Conservation (phyloP, 192 early-diverging fungal genomes). For the Backusella morwellensis region DNA sequence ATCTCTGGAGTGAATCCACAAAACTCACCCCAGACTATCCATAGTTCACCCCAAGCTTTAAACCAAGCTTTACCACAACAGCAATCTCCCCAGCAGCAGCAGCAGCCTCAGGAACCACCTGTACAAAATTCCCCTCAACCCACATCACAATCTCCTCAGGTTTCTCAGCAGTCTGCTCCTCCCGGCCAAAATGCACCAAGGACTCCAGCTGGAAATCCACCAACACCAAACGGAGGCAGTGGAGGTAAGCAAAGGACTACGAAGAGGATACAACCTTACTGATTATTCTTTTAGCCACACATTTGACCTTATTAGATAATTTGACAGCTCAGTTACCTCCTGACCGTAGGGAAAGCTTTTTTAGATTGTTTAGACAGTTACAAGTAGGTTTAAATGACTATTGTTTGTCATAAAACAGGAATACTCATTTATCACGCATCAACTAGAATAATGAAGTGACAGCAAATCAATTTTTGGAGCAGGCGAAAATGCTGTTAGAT, state of each 20-base stretch:
- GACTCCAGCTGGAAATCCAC: neutral
- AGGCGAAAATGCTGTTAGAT: conserved; percentile 35
- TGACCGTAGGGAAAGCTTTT: conserved; percentile 25
- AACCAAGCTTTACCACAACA: neutral
- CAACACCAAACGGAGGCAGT: neutral
- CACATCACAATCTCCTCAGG: neutral
- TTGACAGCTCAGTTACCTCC: conserved; percentile 23
- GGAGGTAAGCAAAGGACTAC: neutral
- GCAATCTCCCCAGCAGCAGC: neutral
- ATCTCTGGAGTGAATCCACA: neutral
- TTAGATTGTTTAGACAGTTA: conserved; percentile 22
- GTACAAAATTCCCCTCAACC: neutral
- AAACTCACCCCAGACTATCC: neutral
- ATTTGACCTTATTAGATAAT: conserved; percentile 22
- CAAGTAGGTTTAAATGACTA: conserved; percentile 5
- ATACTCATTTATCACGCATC: neutral
- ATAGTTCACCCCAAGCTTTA: neutral
- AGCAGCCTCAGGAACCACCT: conserved; percentile 1
- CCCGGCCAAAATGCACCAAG: neutral
- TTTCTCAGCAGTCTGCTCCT: neutral
- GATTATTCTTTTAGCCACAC: neutral
- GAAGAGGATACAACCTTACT: neutral
- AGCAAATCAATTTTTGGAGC: conserved; percentile 39
- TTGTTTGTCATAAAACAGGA: neutral
- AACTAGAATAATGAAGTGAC: conserved; percentile 38